Percentiles rank a stretch among this genome's conserved stretches.
Evolutionary conservation across 2,329 filamentous ascomycete species (phyloP).

Genomic region (Fusarium lyarnte): DNA sequence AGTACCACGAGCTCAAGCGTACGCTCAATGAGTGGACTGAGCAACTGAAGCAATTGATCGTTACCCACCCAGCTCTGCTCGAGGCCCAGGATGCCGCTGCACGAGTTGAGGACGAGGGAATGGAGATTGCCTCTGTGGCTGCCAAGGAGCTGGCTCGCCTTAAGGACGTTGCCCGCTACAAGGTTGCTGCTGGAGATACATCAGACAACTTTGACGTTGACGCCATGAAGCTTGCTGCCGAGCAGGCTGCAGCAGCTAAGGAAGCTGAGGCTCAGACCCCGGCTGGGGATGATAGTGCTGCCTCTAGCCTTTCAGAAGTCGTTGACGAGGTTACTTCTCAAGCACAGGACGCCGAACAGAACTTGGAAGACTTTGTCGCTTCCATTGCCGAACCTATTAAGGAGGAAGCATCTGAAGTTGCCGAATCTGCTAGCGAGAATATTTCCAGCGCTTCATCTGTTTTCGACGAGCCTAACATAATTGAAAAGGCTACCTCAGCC

Average conservation of each 20-base stretch:
- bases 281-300: slow-evolving; percentile 41
- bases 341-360: slow-evolving; percentile 24
- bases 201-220: slow-evolving; percentile 82
- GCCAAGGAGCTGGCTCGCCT: slow-evolving; percentile 82
- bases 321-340: slow-evolving; percentile 23
- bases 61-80: slow-evolving; percentile 75
- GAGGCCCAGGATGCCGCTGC: slow-evolving; percentile 74
- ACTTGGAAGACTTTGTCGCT: slow-evolving; percentile 35
- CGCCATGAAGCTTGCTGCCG: slow-evolving; percentile 66
- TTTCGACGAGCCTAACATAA: slow-evolving; percentile 20
- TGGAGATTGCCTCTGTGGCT: slow-evolving; percentile 80
- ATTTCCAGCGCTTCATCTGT: slow-evolving; percentile 15
- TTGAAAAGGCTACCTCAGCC: slow-evolving; percentile 25
- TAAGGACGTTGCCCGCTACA: slow-evolving; percentile 87
- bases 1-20: slow-evolving; percentile 88
- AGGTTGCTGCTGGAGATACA: slow-evolving; percentile 77
- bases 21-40: slow-evolving; percentile 86
- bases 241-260: slow-evolving; percentile 45
- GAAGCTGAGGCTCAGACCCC: slow-evolving; percentile 33
- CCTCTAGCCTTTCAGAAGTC: slow-evolving; percentile 20
- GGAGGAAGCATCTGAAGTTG: slow-evolving; percentile 17
- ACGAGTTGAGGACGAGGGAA: slow-evolving; percentile 79
- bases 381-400: slow-evolving; percentile 26
- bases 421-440: slow-evolving; percentile 1
- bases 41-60: slow-evolving; percentile 80